Evolutionary conservation across 306 rosid genomes (phyloP).

Genomic region (Notholithocarpus densiflorus): DNA sequence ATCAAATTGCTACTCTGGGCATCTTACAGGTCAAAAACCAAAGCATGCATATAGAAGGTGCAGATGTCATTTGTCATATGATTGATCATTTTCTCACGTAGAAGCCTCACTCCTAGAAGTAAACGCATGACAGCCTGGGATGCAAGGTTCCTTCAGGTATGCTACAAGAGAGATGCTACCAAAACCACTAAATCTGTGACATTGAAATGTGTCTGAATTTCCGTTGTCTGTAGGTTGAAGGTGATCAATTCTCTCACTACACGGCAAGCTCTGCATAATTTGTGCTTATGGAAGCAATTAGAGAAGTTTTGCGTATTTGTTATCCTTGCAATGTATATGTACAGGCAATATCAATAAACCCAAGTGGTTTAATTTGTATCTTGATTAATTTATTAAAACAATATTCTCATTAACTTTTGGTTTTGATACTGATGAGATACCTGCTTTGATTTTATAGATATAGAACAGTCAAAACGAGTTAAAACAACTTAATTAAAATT

Average conservation of each 20-base stretch:
- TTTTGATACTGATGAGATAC: background rate
- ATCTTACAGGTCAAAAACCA: constrained; percentile 73
- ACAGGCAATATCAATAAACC: background rate
- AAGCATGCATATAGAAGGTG: constrained; percentile 76
- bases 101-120: constrained; percentile 1
- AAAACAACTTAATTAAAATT: background rate
- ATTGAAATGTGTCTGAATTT: constrained; percentile 15
- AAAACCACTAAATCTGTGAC: background rate
- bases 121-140: background rate
- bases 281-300: constrained; percentile 1
- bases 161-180: background rate
- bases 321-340: background rate
- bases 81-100: constrained; percentile 74
- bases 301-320: background rate
- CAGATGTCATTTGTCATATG: constrained; percentile 86
- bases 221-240: constrained; percentile 31
- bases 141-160: constrained; percentile 24
- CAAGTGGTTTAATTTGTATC: background rate
- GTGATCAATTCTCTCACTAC: constrained; percentile 7
- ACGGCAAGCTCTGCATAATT: constrained; percentile 9
- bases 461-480: background rate
- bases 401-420: background rate
- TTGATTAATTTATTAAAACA: background rate
- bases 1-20: background rate
- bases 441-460: background rate